A percentile compares a stretch with the other conserved stretches of the same genome.
Conservation (phyloP, 2,329 filamentous ascomycete species). For the Pseudogymnoascus sp. region DNA sequence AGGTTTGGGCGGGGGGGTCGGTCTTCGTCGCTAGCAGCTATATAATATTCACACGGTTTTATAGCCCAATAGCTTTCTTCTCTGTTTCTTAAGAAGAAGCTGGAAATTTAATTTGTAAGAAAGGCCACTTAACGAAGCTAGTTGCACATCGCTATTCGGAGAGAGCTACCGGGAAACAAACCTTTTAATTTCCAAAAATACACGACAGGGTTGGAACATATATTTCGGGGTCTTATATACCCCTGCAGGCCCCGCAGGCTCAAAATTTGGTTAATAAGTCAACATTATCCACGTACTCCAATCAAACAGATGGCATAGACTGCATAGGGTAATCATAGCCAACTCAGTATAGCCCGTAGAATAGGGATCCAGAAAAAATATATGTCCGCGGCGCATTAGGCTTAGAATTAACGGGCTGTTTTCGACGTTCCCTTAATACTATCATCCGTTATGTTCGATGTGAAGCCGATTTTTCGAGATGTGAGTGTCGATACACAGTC, state of each 20-base stretch:
- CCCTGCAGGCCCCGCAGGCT: not conserved
- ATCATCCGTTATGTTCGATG: not conserved
- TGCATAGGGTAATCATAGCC: not conserved
- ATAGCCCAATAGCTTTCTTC: not conserved
- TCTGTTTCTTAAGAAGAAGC: not conserved
- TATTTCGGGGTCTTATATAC: not conserved
- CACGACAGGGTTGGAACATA: not conserved
- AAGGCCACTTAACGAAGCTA: not conserved
- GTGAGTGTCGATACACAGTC: not conserved
- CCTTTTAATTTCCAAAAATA: not conserved
- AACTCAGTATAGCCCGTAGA: not conserved
- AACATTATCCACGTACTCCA: not conserved
- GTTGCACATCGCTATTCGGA: not conserved
- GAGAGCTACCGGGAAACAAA: not conserved
- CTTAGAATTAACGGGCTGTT: not conserved
- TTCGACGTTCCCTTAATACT: not conserved
- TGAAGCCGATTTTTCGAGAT: too few species aligned
- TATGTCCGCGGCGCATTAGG: not conserved
- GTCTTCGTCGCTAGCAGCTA: not conserved
- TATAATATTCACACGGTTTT: not conserved
- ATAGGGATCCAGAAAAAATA: not conserved
- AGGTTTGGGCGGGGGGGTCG: not conserved
- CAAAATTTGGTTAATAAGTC: not conserved
- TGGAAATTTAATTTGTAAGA: not conserved
- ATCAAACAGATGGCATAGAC: not conserved